phyloP scores from a whole-genome alignment of 495 filamentous ascomycete species.

The Neurospora sp. region DNA sequence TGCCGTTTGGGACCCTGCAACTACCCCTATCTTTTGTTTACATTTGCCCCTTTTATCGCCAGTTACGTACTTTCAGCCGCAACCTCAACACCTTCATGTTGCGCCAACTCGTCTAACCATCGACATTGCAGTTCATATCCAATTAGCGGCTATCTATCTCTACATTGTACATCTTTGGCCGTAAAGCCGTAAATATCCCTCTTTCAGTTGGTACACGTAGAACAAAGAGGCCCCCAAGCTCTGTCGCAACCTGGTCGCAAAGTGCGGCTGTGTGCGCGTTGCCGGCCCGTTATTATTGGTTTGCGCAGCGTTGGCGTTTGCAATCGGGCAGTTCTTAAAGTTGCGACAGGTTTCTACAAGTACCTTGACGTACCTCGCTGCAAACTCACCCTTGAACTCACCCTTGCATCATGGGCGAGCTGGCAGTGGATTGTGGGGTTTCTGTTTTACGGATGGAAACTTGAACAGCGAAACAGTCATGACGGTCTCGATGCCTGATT shows the following conservation, averaged over 20 bases:
- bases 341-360: constrained; percentile 2
- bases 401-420: constrained; percentile 1
- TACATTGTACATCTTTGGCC: background rate
- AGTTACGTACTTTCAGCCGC: background rate
- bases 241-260: background rate
- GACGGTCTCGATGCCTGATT: constrained; percentile 6
- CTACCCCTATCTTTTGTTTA: background rate
- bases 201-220: background rate
- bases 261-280: background rate
- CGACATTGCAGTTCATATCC: too few species aligned
- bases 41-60: background rate
- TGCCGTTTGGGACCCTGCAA: background rate
- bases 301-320: background rate
- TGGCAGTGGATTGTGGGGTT: background rate
- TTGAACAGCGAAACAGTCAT: background rate
- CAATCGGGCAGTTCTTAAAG: background rate
- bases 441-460: background rate
- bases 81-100: background rate
- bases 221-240: background rate
- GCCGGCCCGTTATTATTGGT: background rate
- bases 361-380: constrained; percentile 5
- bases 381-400: background rate
- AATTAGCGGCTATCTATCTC: background rate
- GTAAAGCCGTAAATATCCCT: too few species aligned
- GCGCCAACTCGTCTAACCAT: background rate